Evolutionary conservation across 2,329 filamentous ascomycete species (phyloP).

Genomic region (Lachnellula suecica): DNA sequence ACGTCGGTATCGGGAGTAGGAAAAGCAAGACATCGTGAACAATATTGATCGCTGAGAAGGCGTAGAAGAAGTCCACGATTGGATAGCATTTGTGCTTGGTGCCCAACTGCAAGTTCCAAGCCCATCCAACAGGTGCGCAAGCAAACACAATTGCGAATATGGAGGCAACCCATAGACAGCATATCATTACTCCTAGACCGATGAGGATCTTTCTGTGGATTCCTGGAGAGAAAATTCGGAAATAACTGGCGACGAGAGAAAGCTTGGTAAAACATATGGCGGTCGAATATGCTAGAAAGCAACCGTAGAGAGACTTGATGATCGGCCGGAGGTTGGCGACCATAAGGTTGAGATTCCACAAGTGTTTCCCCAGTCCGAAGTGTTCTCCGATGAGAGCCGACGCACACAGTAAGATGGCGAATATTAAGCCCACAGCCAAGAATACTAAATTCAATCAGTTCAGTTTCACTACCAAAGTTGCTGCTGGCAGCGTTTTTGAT

Average conservation of each 20-base stretch:
- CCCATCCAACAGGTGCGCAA: constrained; percentile 13
- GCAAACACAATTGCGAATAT: constrained; percentile 19
- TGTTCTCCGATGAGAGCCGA: constrained; percentile 9
- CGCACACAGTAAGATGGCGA: constrained; percentile 11
- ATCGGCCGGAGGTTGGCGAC: not conserved
- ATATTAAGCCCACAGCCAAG: constrained; percentile 12
- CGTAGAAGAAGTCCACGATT: constrained; percentile 18
- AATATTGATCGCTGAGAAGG: constrained; percentile 13
- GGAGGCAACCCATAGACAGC: constrained; percentile 11
- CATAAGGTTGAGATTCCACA: constrained; percentile 14
- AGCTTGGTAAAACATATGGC: constrained; percentile 18
- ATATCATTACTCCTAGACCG: constrained; percentile 3
- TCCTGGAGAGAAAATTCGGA: constrained; percentile 12
- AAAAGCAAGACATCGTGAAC: constrained; percentile 14
- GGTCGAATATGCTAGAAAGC: constrained; percentile 15
- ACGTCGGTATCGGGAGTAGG: constrained; percentile 13
- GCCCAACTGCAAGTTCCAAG: constrained; percentile 15
- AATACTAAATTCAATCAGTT: constrained; percentile 2
- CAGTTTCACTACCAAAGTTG: too few relatives aligned
- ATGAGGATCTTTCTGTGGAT: constrained; percentile 4
- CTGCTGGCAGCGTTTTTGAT: too few relatives aligned
- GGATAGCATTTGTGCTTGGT: constrained; percentile 7
- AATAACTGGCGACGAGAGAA: constrained; percentile 16
- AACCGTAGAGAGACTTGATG: constrained; percentile 11
- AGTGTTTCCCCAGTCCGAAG: constrained; percentile 16